phyloP scores from a whole-genome alignment of 2,329 filamentous ascomycete species.

The Parafenestella ontariensis region DNA sequence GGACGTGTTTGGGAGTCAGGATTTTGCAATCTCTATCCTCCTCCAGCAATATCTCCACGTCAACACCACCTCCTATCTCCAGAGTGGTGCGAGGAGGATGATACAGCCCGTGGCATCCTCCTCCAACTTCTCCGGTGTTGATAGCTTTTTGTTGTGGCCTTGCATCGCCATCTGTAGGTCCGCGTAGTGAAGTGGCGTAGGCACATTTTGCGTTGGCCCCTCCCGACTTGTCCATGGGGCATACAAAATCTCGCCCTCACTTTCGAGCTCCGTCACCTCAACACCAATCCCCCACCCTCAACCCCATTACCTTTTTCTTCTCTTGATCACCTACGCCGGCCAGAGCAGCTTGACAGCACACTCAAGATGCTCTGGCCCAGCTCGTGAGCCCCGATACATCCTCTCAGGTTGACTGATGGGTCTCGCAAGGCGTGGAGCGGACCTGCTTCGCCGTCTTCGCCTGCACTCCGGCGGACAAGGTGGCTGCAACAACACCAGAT shows the following conservation, averaged over 20 bases:
- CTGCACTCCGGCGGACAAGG: no score
- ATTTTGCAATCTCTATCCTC: not conserved
- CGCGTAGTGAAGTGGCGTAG: slow-evolving; percentile 8
- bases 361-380: not conserved
- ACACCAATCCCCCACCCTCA: slow-evolving; percentile 5
- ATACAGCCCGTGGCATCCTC: not conserved
- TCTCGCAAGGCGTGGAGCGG: not conserved
- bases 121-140: not conserved
- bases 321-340: not conserved
- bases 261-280: slow-evolving; percentile 9
- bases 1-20: not conserved
- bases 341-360: not conserved
- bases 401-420: not conserved
- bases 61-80: slow-evolving; percentile 1
- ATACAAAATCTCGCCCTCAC: slow-evolving; percentile 6
- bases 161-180: not conserved
- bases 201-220: not conserved
- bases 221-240: slow-evolving; percentile 3
- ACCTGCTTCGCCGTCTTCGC: not conserved
- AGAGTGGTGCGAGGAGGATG: slow-evolving; percentile 1
- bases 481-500: not conserved
- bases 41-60: slow-evolving; percentile 1
- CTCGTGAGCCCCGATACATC: not conserved
- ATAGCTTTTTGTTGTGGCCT: not conserved
- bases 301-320: not conserved